phyloP scores from a whole-genome alignment of 106 monocot species.

The Dendrobium catenatum region DNA sequence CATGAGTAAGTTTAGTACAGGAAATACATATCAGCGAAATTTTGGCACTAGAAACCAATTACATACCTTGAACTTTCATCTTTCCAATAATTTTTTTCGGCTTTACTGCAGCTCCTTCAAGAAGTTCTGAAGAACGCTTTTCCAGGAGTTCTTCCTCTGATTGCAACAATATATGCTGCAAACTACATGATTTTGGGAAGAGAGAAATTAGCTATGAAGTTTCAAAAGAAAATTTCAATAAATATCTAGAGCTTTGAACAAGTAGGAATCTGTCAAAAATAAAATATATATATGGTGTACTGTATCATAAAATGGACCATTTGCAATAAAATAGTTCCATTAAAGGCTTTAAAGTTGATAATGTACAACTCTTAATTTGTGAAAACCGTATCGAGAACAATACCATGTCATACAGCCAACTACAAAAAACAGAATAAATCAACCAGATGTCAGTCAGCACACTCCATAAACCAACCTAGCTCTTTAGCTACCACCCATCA shows the following conservation, averaged over 20 bases:
- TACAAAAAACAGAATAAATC: background rate
- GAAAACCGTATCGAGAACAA: background rate
- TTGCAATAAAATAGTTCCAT: background rate
- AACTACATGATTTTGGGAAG: slow-evolving; percentile 29
- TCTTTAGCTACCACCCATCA: background rate
- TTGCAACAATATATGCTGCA: slow-evolving; percentile 78
- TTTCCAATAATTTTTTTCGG: slow-evolving; percentile 87
- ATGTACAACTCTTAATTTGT: background rate
- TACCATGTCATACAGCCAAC: background rate
- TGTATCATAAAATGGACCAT: background rate
- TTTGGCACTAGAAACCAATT: background rate
- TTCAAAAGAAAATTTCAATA: background rate
- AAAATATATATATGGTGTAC: background rate
- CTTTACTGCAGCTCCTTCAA: slow-evolving; percentile 63
- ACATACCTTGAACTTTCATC: slow-evolving; percentile 88
- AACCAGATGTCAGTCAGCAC: background rate
- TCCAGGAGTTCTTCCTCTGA: slow-evolving; percentile 91
- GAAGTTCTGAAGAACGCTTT: slow-evolving; percentile 50
- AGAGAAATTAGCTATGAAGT: background rate
- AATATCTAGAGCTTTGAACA: background rate
- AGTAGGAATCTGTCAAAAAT: background rate
- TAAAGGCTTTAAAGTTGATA: background rate
- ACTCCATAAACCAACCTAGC: background rate
- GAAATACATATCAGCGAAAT: background rate
- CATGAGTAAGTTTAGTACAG: background rate